These are phyloP conservation scores for Vitis hybrid DNA, from an alignment of 177 flowering plant species.

Conservation along the genomic window DNA sequence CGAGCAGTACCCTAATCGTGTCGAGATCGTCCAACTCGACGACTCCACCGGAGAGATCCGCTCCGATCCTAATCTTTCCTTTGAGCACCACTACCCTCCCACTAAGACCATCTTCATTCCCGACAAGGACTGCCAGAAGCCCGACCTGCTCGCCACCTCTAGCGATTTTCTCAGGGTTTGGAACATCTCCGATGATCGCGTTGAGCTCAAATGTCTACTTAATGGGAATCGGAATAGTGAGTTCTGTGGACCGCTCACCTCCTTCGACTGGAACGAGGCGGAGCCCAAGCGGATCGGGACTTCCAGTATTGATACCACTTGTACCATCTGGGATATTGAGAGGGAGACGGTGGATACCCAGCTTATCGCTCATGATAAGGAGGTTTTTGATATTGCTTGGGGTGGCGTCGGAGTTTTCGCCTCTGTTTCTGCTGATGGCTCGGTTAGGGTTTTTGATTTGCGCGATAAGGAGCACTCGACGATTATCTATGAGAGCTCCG, in stretches of 20 bases:
- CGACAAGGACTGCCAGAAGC: slow-evolving; percentile 76
- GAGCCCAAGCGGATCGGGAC: slow-evolving; percentile 75
- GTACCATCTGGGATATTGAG: slow-evolving; percentile 87
- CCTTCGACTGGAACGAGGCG: slow-evolving; percentile 88
- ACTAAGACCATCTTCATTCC: slow-evolving; percentile 80
- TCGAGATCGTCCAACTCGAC: slow-evolving; percentile 84
- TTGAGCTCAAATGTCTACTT: slow-evolving; percentile 47
- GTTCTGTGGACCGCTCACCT: slow-evolving; percentile 74
- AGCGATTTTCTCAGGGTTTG: slow-evolving; percentile 71
- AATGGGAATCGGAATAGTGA: slow-evolving; percentile 70
- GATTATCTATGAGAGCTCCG: slow-evolving; percentile 79
- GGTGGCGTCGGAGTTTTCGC: slow-evolving; percentile 90
- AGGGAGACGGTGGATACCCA: slow-evolving; percentile 71
- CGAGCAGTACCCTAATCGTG: slow-evolving; percentile 65
- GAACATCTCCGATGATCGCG: slow-evolving; percentile 50
- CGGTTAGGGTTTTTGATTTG: slow-evolving; percentile 71
- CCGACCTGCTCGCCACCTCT: slow-evolving; percentile 84
- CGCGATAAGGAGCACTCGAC: slow-evolving; percentile 87
- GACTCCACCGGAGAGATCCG: slow-evolving; percentile 86
- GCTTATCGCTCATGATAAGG: slow-evolving; percentile 82
- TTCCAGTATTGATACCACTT: slow-evolving; percentile 79
- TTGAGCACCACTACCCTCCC: slow-evolving; percentile 85
- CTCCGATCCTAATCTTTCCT: slow-evolving; percentile 65
- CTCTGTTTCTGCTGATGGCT: slow-evolving; percentile 81
- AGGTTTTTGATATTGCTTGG: slow-evolving; percentile 89